Evolutionary conservation across 1,139 yeast species (phyloP).

Genomic region (Yamadazyma blattariae): DNA sequence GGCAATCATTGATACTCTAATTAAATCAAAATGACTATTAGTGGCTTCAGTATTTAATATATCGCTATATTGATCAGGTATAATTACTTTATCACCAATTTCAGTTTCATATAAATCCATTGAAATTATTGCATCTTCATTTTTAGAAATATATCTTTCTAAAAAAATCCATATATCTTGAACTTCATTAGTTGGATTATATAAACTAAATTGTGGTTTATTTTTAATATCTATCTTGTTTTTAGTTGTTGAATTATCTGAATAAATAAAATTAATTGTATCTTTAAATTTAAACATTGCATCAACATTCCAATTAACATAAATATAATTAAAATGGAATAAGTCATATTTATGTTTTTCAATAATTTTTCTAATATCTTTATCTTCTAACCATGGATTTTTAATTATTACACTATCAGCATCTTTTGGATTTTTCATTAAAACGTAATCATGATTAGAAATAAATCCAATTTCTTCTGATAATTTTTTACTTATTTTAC

Average conservation of each 20-base stretch:
- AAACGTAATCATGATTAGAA: constrained; percentile 69
- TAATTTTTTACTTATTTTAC: constrained; percentile 39
- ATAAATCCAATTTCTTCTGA: constrained; percentile 39
- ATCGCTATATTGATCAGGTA: constrained; percentile 27
- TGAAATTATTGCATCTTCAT: constrained; percentile 21
- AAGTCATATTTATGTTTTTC: constrained; percentile 23
- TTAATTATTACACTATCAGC: constrained; percentile 26
- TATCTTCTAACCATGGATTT: constrained; percentile 21
- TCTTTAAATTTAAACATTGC: constrained; percentile 17
- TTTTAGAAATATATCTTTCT: constrained; percentile 30
- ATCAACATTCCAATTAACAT: constrained; percentile 64
- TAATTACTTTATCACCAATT: constrained; percentile 30
- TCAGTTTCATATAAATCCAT: constrained; percentile 28
- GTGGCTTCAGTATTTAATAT: constrained; percentile 20
- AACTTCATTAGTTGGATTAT: constrained; percentile 24
- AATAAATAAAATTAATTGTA: constrained; percentile 32
- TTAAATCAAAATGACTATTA: constrained; percentile 26
- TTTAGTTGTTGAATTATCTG: background rate
- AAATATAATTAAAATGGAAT: constrained; percentile 53
- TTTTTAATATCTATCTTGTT: background rate
- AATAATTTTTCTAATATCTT: constrained; percentile 17
- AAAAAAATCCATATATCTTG: constrained; percentile 51
- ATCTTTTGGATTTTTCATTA: constrained; percentile 14
- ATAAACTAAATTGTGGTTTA: constrained; percentile 49
- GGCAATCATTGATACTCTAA: constrained; percentile 24